A percentile compares a stretch with the other conserved stretches of the same genome.
phyloP scores from a whole-genome alignment of 2,329 filamentous ascomycete genomes.

The Trichoderma simmonsii region DNA sequence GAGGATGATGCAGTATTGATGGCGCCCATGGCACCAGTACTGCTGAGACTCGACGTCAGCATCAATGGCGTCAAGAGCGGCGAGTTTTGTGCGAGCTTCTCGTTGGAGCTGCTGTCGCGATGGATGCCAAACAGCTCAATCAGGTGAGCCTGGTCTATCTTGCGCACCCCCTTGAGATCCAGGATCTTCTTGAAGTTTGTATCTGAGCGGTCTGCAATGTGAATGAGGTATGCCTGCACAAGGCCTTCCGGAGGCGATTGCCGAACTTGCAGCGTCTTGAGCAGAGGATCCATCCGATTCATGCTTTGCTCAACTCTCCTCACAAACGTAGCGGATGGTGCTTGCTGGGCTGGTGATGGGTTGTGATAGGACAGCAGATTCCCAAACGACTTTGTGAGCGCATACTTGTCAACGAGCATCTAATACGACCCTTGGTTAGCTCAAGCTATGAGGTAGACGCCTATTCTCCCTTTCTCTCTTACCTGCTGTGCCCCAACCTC shows the following conservation, averaged over 20 bases:
- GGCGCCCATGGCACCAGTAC: slow-evolving; percentile 32
- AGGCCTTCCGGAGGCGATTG: slow-evolving; percentile 88
- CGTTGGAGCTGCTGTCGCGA: slow-evolving; percentile 70
- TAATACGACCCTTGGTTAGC: slow-evolving; percentile 34
- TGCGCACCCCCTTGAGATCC: slow-evolving; percentile 89
- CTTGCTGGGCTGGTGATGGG: slow-evolving; percentile 39
- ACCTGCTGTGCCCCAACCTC: slow-evolving; percentile 93
- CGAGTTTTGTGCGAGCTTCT: slow-evolving; percentile 66
- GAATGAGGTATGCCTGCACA: slow-evolving; percentile 95
- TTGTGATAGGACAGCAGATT: slow-evolving; percentile 65
- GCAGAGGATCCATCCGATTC: slow-evolving; percentile 81
- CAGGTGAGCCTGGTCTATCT: slow-evolving; percentile 75
- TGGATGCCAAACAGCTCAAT: slow-evolving; percentile 81
- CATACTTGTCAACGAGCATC: slow-evolving; percentile 96
- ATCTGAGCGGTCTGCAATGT: slow-evolving; percentile 90
- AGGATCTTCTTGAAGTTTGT: slow-evolving; percentile 95
- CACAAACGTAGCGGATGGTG: slow-evolving; percentile 61
- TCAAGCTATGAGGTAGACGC: not conserved
- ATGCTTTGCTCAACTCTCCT: slow-evolving; percentile 84
- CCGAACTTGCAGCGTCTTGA: slow-evolving; percentile 95
- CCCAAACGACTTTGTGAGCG: slow-evolving; percentile 74
- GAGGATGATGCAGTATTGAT: slow-evolving; percentile 43
- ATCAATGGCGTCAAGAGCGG: slow-evolving; percentile 68
- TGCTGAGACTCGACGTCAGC: slow-evolving; percentile 39
- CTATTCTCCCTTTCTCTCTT: slow-evolving; percentile 23